Evolutionary conservation across 169 alveolate species (phyloP).

Genomic region (Theileria orientalis): DNA sequence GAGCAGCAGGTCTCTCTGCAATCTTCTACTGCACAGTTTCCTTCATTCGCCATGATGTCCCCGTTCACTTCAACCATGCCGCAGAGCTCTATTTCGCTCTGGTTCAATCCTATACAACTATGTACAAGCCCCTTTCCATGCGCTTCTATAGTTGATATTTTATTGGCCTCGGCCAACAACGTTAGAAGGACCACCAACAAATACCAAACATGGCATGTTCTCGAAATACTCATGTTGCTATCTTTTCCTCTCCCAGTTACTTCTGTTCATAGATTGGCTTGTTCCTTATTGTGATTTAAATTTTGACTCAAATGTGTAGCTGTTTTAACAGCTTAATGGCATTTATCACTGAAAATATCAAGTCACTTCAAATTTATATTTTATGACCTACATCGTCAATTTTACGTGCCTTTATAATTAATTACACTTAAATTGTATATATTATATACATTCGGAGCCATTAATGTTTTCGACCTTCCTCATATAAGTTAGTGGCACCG

Average conservation of each 20-base stretch:
- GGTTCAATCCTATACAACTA: slow-evolving; percentile 7
- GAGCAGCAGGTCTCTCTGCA: slow-evolving; percentile 23
- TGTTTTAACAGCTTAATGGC: not conserved
- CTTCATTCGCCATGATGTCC: not conserved
- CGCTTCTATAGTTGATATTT: not conserved
- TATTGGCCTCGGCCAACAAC: not conserved
- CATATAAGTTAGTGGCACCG: no score
- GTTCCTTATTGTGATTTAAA: not conserved
- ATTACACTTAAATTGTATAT: no score
- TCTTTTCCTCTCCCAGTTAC: not conserved
- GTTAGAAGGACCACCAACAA: not conserved
- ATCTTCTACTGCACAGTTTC: slow-evolving; percentile 8
- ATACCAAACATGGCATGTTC: not conserved
- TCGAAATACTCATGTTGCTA: not conserved
- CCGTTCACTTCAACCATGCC: not conserved
- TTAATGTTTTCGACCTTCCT: no score
- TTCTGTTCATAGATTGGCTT: not conserved
- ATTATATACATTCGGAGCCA: no score
- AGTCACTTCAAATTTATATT: no score
- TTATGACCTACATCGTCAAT: no score
- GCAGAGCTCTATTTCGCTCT: not conserved
- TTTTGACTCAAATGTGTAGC: slow-evolving; percentile 16
- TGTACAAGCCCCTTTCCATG: not conserved
- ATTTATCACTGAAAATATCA: no score
- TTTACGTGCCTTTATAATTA: no score